phyloP scores from a whole-genome alignment of 2,329 filamentous ascomycete species.

The Fusarium azukiicola region DNA sequence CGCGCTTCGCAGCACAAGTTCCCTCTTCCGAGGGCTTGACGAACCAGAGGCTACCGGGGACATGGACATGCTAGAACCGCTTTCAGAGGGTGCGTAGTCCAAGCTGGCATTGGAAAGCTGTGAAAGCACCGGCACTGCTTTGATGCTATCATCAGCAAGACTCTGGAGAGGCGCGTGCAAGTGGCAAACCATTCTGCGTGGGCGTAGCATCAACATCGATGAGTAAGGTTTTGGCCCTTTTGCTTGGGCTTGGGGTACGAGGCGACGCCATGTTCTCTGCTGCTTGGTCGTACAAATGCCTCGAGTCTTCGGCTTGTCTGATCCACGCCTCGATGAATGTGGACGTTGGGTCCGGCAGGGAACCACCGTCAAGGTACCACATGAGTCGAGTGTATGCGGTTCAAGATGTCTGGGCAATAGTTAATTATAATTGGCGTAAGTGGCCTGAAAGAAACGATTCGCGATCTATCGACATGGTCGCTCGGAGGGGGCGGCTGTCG shows the following conservation, averaged over 20 bases:
- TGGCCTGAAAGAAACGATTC: background rate
- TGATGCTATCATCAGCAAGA: background rate
- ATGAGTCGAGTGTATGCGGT: background rate
- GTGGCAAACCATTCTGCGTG: background rate
- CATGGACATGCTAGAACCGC: background rate
- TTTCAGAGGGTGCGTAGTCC: background rate
- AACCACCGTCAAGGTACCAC: background rate
- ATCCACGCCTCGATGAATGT: conserved; percentile 12
- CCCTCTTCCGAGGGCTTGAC: conserved; percentile 17
- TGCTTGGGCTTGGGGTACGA: background rate
- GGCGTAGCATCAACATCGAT: background rate
- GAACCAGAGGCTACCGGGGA: background rate
- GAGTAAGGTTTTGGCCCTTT: background rate
- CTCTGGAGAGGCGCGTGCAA: background rate
- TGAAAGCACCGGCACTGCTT: background rate
- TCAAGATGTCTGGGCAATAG: background rate
- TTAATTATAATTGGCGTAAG: background rate
- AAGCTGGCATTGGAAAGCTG: background rate
- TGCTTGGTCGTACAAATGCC: background rate
- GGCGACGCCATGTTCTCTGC: background rate
- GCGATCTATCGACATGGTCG: background rate
- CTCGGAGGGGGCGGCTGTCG: background rate
- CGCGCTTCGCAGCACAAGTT: conserved; percentile 13
- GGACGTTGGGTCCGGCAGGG: background rate
- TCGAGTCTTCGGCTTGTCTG: background rate